These are phyloP conservation scores for Cyclotella distinguenda DNA, from an alignment of 108 stramenopile species.

Conservation along the genomic window DNA sequence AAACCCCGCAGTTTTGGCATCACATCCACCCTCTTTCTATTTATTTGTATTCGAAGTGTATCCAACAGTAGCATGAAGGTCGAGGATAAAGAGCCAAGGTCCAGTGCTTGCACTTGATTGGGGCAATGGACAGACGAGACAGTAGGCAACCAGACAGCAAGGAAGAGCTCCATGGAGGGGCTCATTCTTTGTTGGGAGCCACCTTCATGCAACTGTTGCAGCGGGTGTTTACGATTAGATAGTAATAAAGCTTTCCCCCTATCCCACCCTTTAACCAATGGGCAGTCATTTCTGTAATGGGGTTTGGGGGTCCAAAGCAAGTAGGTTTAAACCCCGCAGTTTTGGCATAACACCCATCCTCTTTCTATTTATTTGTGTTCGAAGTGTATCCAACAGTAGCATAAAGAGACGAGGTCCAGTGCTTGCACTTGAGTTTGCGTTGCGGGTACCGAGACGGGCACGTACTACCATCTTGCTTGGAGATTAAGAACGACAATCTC, in stretches of 20 bases:
- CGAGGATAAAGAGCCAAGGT: slow-evolving; percentile 1
- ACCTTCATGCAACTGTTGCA: no score
- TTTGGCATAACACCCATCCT: background rate
- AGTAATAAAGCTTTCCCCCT: no score
- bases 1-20: slow-evolving; percentile 1
- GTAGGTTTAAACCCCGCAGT: background rate
- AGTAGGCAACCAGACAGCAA: no score
- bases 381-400: background rate
- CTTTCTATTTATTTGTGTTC: background rate
- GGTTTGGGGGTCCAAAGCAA: background rate
- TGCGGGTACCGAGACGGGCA: no score
- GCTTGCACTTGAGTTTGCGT: slow-evolving; percentile 5
- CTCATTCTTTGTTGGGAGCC: no score
- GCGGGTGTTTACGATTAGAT: no score
- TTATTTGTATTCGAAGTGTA: background rate
- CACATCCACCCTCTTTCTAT: background rate
- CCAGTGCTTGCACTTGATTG: slow-evolving; percentile 3
- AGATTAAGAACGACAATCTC: no score
- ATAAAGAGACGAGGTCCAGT: slow-evolving; percentile 8
- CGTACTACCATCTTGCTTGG: no score
- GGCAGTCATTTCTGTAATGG: background rate
- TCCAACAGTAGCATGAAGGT: background rate
- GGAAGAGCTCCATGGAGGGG: no score
- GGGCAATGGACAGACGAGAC: background rate
- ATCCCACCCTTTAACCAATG: no score